These are phyloP conservation scores for Cyberlindnera japonica DNA, from an alignment of 805 yeast genomes.

Conservation along the genomic window DNA sequence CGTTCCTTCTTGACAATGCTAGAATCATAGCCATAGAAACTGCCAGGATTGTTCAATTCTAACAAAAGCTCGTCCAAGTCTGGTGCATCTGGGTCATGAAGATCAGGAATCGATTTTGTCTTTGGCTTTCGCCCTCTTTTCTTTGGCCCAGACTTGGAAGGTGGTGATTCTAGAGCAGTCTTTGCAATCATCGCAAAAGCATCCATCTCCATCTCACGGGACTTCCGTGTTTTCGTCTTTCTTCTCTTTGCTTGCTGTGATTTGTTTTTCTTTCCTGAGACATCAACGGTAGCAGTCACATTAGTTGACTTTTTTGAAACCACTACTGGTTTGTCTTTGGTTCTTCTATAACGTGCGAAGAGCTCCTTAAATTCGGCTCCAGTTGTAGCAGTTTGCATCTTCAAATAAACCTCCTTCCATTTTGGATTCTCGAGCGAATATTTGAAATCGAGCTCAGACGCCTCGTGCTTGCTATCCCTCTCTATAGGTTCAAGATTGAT, in stretches of 20 bases:
- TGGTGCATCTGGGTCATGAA: too few species aligned
- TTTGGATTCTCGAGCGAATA: constrained; percentile 12
- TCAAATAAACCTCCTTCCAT: constrained; percentile 16
- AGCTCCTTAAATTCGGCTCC: constrained; percentile 8
- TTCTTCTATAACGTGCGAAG: constrained; percentile 3
- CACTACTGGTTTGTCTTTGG: neutral
- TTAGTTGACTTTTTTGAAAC: too few species aligned
- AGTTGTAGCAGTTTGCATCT: constrained; percentile 14
- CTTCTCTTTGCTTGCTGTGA: neutral
- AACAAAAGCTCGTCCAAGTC: neutral
- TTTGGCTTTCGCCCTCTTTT: neutral
- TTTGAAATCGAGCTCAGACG: neutral
- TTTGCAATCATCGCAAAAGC: neutral
- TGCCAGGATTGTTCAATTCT: neutral
- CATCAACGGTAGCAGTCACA: neutral
- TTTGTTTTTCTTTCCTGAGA: neutral
- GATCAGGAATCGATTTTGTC: too few species aligned
- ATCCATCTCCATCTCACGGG: neutral
- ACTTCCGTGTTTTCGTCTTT: neutral
- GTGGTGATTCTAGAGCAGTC: neutral
- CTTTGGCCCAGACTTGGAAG: too few species aligned
- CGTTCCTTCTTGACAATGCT: too few species aligned
- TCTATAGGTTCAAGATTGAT: constrained; percentile 1
- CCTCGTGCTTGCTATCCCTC: neutral
- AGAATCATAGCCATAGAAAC: neutral